Conservation (phyloP, 192 early-diverging fungal genomes). For the Coemansia sp. region DNA sequence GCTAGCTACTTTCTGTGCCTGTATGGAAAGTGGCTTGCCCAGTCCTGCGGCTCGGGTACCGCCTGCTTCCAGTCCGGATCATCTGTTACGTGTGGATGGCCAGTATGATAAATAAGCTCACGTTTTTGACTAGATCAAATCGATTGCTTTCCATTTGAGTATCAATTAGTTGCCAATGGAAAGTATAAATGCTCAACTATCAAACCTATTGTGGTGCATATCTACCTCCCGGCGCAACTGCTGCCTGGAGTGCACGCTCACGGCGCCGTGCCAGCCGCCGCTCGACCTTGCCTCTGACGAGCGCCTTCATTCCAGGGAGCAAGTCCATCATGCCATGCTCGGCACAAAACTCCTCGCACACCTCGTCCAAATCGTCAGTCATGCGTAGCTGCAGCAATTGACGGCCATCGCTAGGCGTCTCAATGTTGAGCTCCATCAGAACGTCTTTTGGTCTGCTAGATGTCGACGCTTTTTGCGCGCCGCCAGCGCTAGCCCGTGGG, state of each 20-base stretch:
- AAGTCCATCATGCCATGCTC: slow-evolving; percentile 43
- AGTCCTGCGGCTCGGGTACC: slow-evolving; percentile 20
- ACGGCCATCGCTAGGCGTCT: slow-evolving; percentile 41
- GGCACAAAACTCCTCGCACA: slow-evolving; percentile 43
- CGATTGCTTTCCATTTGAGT: background rate
- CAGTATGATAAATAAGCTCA: slow-evolving; percentile 2
- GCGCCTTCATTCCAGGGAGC: slow-evolving; percentile 45
- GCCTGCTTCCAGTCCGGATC: slow-evolving; percentile 22
- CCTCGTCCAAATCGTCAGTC: slow-evolving; percentile 34
- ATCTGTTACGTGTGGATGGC: slow-evolving; percentile 20
- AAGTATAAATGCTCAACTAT: background rate
- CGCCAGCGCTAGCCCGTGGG: slow-evolving; percentile 29
- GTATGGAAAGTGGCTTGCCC: slow-evolving; percentile 16
- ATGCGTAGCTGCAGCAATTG: slow-evolving; percentile 44
- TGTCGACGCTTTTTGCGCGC: background rate
- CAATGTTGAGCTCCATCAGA: slow-evolving; percentile 55
- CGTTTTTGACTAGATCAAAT: background rate
- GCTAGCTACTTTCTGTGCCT: slow-evolving; percentile 17
- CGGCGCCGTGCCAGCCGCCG: slow-evolving; percentile 47
- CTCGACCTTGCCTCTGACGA: slow-evolving; percentile 53
- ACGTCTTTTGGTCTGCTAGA: slow-evolving; percentile 38
- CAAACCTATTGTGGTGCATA: slow-evolving; percentile 2
- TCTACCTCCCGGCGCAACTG: slow-evolving; percentile 18
- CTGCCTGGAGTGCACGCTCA: slow-evolving; percentile 43
- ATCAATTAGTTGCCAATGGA: background rate